Conservation (phyloP, 1,139 yeast species). For the Entelexis sorbosivorans region DNA sequence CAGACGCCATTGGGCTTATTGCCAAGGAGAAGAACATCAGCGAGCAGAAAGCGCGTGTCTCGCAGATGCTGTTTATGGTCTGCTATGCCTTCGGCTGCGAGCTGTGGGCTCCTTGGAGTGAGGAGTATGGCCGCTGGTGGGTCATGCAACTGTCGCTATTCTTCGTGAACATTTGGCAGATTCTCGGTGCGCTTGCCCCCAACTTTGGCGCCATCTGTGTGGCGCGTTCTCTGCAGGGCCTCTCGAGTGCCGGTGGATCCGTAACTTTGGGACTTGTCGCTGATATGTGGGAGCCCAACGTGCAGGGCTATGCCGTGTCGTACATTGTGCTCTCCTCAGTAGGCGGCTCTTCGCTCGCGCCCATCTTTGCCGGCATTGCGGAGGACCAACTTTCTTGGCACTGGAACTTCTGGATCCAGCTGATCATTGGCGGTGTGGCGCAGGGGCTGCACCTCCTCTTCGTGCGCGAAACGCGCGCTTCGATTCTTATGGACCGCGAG, state of each 20-base stretch:
- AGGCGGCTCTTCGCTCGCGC: conserved; percentile 19
- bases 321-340: conserved; percentile 18
- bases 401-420: conserved; percentile 21
- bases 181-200: conserved; percentile 18
- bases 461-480: conserved; percentile 19
- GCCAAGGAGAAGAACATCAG: conserved; percentile 11
- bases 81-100: conserved; percentile 20
- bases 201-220: conserved; percentile 17
- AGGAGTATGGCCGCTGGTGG: conserved; percentile 19
- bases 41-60: conserved; percentile 17
- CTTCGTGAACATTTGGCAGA: conserved; percentile 20
- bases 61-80: conserved; percentile 19
- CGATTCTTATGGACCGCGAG: conserved; percentile 18
- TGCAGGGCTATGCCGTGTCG: conserved; percentile 16
- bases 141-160: conserved; percentile 18
- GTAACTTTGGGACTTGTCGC: conserved; percentile 20
- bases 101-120: conserved; percentile 22
- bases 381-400: conserved; percentile 16
- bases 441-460: conserved; percentile 13
- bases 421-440: conserved; percentile 19
- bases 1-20: conserved; percentile 12
- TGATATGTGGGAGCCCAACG: conserved; percentile 18
- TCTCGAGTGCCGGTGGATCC: conserved; percentile 19
- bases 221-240: conserved; percentile 16
- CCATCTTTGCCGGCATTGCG: conserved; percentile 19